phyloP scores from a whole-genome alignment of 208 protist genomes.

The Angomonas desouzai region DNA sequence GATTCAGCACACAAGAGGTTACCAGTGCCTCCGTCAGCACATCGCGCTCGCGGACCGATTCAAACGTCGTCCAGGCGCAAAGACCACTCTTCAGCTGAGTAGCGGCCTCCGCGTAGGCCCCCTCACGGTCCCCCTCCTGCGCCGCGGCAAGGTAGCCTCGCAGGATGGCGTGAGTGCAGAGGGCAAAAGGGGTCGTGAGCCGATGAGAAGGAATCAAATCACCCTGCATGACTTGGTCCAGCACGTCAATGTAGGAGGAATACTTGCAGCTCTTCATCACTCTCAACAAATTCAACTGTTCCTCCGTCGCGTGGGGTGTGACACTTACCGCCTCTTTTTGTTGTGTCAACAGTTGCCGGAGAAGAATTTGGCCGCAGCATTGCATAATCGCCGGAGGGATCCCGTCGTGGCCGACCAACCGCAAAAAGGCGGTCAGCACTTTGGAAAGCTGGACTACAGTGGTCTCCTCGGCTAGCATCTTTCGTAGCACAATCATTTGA shows the following conservation, averaged over 20 bases:
- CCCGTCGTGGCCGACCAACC: slow-evolving; percentile 23
- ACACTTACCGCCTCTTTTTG: too few relatives aligned
- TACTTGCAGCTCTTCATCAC: slow-evolving; percentile 1
- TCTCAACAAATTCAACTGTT: background rate
- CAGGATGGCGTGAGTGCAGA: background rate
- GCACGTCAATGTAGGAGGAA: background rate
- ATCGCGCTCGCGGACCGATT: background rate
- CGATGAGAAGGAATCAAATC: background rate
- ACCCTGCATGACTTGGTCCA: background rate
- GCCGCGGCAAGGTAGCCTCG: background rate
- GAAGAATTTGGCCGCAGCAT: background rate
- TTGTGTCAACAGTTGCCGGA: background rate
- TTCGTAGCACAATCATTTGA: slow-evolving; percentile 63
- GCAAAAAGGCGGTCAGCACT: slow-evolving; percentile 36
- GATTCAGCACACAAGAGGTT: background rate
- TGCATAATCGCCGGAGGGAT: slow-evolving; percentile 47
- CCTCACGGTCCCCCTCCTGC: background rate
- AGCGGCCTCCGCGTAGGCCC: too few relatives aligned
- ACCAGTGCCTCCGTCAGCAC: slow-evolving; percentile 6
- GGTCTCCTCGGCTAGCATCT: slow-evolving; percentile 25
- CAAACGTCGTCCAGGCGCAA: slow-evolving; percentile 4
- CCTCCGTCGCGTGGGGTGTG: background rate
- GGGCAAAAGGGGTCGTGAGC: background rate
- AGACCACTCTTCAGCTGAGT: too few relatives aligned
- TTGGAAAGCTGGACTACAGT: slow-evolving; percentile 24